A percentile compares a stretch with the other conserved stretches of the same genome.
Evolutionary conservation across 345 rosid species (phyloP).

Genomic region (Gossypium bickii): DNA sequence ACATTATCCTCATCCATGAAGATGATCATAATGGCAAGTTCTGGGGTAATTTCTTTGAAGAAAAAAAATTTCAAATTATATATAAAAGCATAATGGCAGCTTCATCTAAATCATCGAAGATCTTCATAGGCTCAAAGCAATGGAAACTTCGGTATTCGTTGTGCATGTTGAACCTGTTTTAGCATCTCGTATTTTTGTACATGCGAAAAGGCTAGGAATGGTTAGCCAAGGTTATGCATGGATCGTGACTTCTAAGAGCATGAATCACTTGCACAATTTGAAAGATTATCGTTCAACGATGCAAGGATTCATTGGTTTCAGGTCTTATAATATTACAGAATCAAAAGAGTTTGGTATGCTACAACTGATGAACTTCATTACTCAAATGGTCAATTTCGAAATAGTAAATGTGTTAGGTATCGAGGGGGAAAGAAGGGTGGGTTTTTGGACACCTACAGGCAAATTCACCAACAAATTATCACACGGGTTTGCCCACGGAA

Average conservation of each 20-base stretch:
- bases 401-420: conserved; percentile 30
- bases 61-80: neutral
- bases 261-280: neutral
- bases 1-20: conserved; percentile 23
- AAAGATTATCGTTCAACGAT: conserved; percentile 15
- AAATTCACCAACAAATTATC: conserved; percentile 12
- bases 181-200: conserved; percentile 22
- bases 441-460: conserved; percentile 24
- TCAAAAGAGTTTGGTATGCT: conserved; percentile 23
- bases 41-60: neutral
- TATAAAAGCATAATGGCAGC: conserved; percentile 18
- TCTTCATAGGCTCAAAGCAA: conserved; percentile 9
- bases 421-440: conserved; percentile 24
- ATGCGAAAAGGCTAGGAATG: conserved; percentile 25
- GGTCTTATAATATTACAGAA: conserved; percentile 23
- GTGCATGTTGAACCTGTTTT: conserved; percentile 19
- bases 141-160: conserved; percentile 19
- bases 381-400: conserved; percentile 20
- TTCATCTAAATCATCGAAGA: conserved; percentile 9
- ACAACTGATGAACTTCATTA: neutral
- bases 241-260: conserved; percentile 29
- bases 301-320: conserved; percentile 42
- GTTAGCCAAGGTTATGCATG: conserved; percentile 34
- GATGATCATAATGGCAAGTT: conserved; percentile 9
- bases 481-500: neutral